Conservation (phyloP, 495 filamentous ascomycete species). For the Podospora conica region DNA sequence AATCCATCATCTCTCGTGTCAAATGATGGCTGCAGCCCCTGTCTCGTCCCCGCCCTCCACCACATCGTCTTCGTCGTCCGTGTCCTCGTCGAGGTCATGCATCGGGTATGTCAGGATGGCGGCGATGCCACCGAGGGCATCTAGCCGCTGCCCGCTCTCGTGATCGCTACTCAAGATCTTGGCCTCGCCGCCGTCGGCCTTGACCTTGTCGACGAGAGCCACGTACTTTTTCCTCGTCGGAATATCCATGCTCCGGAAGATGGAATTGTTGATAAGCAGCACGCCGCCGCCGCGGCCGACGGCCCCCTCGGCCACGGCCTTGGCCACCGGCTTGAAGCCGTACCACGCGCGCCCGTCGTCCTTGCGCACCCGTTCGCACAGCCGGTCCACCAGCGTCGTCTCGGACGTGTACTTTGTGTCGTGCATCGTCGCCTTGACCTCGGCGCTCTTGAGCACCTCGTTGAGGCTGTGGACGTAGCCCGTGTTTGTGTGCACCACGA, state of each 20-base stretch:
- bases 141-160: conserved; percentile 85
- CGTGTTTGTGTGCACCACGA: conserved; percentile 76
- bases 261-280: conserved; percentile 73
- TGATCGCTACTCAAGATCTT: conserved; percentile 85
- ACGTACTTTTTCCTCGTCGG: conserved; percentile 76
- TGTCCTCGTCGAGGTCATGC: conserved; percentile 62
- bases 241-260: conserved; percentile 84
- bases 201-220: conserved; percentile 81
- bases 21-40: background rate
- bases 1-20: background rate
- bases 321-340: conserved; percentile 76
- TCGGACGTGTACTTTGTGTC: conserved; percentile 85
- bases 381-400: conserved; percentile 78
- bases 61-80: conserved; percentile 28
- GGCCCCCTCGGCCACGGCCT: conserved; percentile 80
- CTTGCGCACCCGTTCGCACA: conserved; percentile 69
- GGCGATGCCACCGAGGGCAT: conserved; percentile 79
- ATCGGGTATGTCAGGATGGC: conserved; percentile 88
- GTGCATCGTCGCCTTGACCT: conserved; percentile 66
- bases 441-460: conserved; percentile 73
- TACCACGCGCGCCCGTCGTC: conserved; percentile 93
- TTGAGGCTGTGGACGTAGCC: conserved; percentile 81
- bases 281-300: conserved; percentile 80
- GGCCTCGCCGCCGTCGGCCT: conserved; percentile 80
- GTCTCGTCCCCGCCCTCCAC: conserved; percentile 7